Evolutionary conservation across 2,329 filamentous ascomycete genomes (phyloP), one percentile per base, ranked within the genome.

Genomic region (Cladophialophora chaetospira): DNA sequence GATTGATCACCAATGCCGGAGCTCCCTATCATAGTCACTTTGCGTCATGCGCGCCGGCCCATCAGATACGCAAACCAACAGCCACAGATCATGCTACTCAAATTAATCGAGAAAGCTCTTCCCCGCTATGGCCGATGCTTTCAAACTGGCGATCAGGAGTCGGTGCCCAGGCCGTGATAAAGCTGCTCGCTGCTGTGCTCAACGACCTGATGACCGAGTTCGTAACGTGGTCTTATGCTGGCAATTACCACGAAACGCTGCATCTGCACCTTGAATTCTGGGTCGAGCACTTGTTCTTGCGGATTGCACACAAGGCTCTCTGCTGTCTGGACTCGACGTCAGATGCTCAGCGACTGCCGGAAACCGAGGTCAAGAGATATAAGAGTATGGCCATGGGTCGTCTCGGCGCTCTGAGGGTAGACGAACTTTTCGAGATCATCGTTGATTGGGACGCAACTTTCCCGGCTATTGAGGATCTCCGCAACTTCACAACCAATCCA

Each of bases 391-490:
- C 78, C 4, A 72, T 83, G 36, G 73, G 75, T 13, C 76, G 80
- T 29, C 70, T 87, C 2, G 84, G 83, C 1, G 76, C 78, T 36
- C 74, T 81, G 15, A 77, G 84, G 13, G 79, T 81, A 1, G 75
- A 77, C 26, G 77, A 83, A 55, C 71, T 87, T 0, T 86, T 87
- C 57, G 81, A 85, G 65, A 80, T 86, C 55, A 78, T 87, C 54
- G 82, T 85, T 50, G 77, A 80, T 52, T 86, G 83, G 82, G 80
- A 83, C 55, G 71, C 75, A 13, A 85, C 82, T 51, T 72, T 75
- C 55, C 83, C 83, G 10, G 83, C 82, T 1, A 78, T 87, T 28
- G 76, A 84, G 33, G 84, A 87, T 66, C 73, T 87, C 58, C 83
- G 82, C 63, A 76, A 82, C 29, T 82, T 82, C 58, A 75, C 79